A percentile compares a stretch with the other conserved stretches of the same genome.
phyloP scores from a whole-genome alignment of 768 basidiomycete genomes.

The Amanita pallidorosea region DNA sequence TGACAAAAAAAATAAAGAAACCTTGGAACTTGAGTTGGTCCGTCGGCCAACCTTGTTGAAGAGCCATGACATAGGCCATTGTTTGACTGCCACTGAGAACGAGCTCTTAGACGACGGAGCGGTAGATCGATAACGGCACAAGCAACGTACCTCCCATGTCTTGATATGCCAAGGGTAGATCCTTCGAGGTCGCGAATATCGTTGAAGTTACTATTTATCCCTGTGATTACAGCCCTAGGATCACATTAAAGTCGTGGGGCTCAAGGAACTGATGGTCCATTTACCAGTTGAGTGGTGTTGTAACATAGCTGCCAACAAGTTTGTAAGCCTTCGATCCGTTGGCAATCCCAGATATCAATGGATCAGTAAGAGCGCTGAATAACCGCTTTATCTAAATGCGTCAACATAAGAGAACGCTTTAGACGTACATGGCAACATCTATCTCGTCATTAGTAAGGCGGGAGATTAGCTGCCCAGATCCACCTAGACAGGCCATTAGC shows the following conservation, averaged over 20 bases:
- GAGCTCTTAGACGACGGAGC: not conserved
- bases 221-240: slow-evolving; percentile 85
- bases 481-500: slow-evolving; percentile 37
- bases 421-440: slow-evolving; percentile 67
- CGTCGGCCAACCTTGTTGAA: slow-evolving; percentile 74
- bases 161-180: slow-evolving; percentile 81
- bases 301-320: slow-evolving; percentile 87
- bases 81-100: slow-evolving; percentile 69
- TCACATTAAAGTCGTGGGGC: not conserved
- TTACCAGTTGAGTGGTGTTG: slow-evolving; percentile 83
- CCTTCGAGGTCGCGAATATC: slow-evolving; percentile 66
- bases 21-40: slow-evolving; percentile 62
- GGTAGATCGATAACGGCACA: not conserved
- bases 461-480: slow-evolving; percentile 76
- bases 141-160: slow-evolving; percentile 64
- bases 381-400: slow-evolving; percentile 2
- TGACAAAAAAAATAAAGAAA: slow-evolving; percentile 11
- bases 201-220: slow-evolving; percentile 60
- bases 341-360: slow-evolving; percentile 85
- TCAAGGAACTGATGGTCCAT: not conserved
- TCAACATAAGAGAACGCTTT: not conserved
- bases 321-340: slow-evolving; percentile 84
- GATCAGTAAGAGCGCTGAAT: slow-evolving; percentile 72
- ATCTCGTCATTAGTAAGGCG: slow-evolving; percentile 67
- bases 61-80: slow-evolving; percentile 93